These are phyloP conservation scores for Ogataea neopini DNA, from an alignment of 805 yeast species.

Conservation along the genomic window DNA sequence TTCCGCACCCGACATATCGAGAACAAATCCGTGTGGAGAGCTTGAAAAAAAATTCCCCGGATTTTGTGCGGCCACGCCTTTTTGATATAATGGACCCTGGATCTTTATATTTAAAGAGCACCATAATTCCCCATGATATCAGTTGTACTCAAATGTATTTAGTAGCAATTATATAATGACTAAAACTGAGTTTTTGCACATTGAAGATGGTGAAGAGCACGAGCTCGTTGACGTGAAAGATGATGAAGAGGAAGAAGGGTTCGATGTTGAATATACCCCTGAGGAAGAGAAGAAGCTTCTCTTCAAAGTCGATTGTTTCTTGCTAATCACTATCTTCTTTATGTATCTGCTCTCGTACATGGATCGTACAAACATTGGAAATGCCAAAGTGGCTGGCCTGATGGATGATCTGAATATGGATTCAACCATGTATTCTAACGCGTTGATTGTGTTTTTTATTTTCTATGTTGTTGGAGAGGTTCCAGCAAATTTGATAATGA, in stretches of 20 bases:
- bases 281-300: conserved; percentile 20
- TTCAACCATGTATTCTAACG: conserved; percentile 35
- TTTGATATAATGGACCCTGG: background rate
- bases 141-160: background rate
- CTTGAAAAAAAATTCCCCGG: background rate
- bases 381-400: conserved; percentile 18
- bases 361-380: conserved; percentile 55
- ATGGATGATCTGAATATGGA: conserved; percentile 9
- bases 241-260: conserved; percentile 9
- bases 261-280: conserved; percentile 16
- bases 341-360: conserved; percentile 49
- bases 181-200: conserved; percentile 7
- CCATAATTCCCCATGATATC: background rate
- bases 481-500: conserved; percentile 38
- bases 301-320: conserved; percentile 19
- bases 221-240: conserved; percentile 3
- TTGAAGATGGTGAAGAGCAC: conserved; percentile 9
- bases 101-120: background rate
- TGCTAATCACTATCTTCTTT: conserved; percentile 20
- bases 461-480: conserved; percentile 44
- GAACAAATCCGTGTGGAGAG: conserved; percentile 3
- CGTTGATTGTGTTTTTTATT: conserved; percentile 47
- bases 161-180: background rate
- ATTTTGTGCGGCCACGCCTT: background rate
- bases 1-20: background rate